Evolutionary conservation across 805 yeast species (phyloP).

Genomic region (Candida mattraensis): DNA sequence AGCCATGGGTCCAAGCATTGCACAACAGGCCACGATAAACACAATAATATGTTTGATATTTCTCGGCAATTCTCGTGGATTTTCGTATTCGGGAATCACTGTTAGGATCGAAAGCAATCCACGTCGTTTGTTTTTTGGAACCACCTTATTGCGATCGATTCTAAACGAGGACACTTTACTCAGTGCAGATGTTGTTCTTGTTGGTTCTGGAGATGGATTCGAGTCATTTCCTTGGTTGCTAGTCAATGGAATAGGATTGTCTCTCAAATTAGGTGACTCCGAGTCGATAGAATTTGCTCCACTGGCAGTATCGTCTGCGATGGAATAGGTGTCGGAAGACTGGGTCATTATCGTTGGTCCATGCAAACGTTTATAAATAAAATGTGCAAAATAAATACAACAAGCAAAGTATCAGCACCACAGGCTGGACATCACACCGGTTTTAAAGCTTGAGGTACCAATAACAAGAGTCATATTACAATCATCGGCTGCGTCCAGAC

Average conservation of each 20-base stretch:
- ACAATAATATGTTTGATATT: conserved; percentile 54
- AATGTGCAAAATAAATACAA: too few species aligned
- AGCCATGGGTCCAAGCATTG: conserved; percentile 86
- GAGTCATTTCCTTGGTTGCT: conserved; percentile 2
- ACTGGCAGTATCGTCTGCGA: too few species aligned
- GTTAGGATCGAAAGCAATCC: conserved; percentile 57
- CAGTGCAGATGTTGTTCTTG: not conserved
- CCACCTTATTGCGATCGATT: conserved; percentile 29
- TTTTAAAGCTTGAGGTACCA: too few species aligned
- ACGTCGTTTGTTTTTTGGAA: conserved; percentile 46
- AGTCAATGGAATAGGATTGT: conserved; percentile 3
- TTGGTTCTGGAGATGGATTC: conserved; percentile 1
- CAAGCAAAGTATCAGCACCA: too few species aligned
- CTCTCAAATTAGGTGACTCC: not conserved
- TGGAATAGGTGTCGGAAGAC: not conserved
- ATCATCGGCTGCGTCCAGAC: not conserved
- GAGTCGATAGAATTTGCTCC: conserved; percentile 6
- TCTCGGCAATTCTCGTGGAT: conserved; percentile 63
- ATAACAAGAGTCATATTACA: not conserved
- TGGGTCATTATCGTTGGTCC: too few species aligned
- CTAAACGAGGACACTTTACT: conserved; percentile 21
- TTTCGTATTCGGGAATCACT: conserved; percentile 67
- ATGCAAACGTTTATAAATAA: too few species aligned
- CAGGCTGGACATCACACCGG: too few species aligned
- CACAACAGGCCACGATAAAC: conserved; percentile 66